Base-by-base conservation (phyloP, 805 yeast genomes). In the Yamadazyma takamatsuzukensis region DNA sequence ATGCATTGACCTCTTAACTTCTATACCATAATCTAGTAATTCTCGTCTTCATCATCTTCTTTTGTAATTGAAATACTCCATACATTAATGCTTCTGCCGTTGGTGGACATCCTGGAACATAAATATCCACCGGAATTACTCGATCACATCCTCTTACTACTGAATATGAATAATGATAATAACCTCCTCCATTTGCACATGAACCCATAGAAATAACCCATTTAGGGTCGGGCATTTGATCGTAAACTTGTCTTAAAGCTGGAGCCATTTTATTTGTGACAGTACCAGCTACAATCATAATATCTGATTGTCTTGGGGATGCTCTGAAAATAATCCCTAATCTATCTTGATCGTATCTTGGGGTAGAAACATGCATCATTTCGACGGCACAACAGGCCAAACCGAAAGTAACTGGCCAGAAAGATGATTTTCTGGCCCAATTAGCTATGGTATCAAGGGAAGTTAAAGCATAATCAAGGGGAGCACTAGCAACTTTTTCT, bases 161-260 rank as follows among this genome's bases (percentile, higher is more conserved):
- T 25, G 88, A 75, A 64, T 85, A 85, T 8, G 93, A 82, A 63
- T 85, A 85, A 61, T 85, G 95, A 66, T 85, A 85, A 64, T 85
- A 85, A 21, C 95, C 95, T 40, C 95, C 95, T 42, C 95, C 95
- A 56, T 85, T 85, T 43, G 95, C 95, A 66, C 95, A 85, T 6
- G 90, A 81, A 30, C 95, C 95, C 95, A 85, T 85, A 36, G 93
- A 83, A 49, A 85, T 85, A 32, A 86, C 95, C 95, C 95, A 85
- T 64, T 89, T 78, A 29, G 95, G 95, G 48, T 83, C 93, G 21
- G 95, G 87, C 95, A 86, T 86, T 64, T 85, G 95, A 61, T 85
- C 95, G 61, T 86, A 85, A 21, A 85, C 95, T 67, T 84, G 93
- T 68, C 95, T 80, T 59, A 85, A 70, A 16, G 93, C 93, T 25